phyloP scores from a whole-genome alignment of 2,329 filamentous ascomycete species.

The Colletotrichum liriopes region DNA sequence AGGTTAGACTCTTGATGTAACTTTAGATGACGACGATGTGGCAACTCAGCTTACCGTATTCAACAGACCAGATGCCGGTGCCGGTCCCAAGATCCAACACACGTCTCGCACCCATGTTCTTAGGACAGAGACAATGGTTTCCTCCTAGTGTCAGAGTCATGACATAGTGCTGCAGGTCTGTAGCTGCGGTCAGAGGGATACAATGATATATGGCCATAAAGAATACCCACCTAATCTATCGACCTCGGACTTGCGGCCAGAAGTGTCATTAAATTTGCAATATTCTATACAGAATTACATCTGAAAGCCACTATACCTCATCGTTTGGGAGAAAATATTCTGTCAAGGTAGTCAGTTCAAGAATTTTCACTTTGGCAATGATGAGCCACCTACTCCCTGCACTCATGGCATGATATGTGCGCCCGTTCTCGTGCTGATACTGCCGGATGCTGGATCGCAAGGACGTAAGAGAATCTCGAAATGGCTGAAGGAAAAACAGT shows the following conservation, averaged over 20 bases:
- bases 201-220: not conserved
- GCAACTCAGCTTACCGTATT: constrained; percentile 52
- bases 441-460: constrained; percentile 52
- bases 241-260: constrained; percentile 47
- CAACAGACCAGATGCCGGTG: constrained; percentile 62
- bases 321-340: constrained; percentile 48
- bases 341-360: constrained; percentile 22
- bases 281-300: not conserved
- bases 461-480: constrained; percentile 23
- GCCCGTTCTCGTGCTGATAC: constrained; percentile 55
- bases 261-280: not conserved
- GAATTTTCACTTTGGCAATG: no score
- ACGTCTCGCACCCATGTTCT: constrained; percentile 42
- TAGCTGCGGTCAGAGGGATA: not conserved
- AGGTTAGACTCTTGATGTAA: not conserved
- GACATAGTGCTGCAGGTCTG: constrained; percentile 55
- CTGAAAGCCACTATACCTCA: constrained; percentile 43
- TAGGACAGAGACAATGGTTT: constrained; percentile 46
- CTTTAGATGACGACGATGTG: no score
- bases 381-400: not conserved
- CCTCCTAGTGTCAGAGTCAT: constrained; percentile 50
- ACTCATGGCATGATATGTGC: constrained; percentile 53
- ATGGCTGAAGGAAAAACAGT: not conserved
- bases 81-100: constrained; percentile 65
- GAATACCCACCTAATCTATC: constrained; percentile 45